Percentiles rank a stretch among this genome's conserved stretches.
Conservation (phyloP, 1,284 basidiomycete species). For the Pseudozyma tsukubaensis region DNA sequence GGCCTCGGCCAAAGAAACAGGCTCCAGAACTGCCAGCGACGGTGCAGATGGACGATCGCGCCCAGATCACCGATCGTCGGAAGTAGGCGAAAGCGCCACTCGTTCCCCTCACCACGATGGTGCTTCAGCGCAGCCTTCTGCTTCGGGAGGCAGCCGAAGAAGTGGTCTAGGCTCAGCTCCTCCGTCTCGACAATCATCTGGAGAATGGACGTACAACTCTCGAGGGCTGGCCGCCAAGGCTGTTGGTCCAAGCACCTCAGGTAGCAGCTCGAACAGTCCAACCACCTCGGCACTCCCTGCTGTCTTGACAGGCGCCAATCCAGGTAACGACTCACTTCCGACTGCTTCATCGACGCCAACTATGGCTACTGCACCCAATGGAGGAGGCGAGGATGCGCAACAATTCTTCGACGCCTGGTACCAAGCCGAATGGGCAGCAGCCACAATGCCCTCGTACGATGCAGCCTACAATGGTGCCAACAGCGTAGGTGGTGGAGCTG, state of each 20-base stretch:
- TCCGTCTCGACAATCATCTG: constrained; percentile 29
- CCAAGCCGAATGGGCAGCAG: constrained; percentile 52
- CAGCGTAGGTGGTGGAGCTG: constrained; percentile 32
- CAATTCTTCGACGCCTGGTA: constrained; percentile 55
- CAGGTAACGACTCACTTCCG: constrained; percentile 14
- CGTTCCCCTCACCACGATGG: constrained; percentile 15
- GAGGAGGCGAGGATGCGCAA: constrained; percentile 50
- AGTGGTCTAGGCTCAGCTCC: constrained; percentile 11
- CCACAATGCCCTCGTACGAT: constrained; percentile 50
- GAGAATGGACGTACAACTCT: constrained; percentile 35
- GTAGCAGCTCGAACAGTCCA: constrained; percentile 36
- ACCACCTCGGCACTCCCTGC: constrained; percentile 32
- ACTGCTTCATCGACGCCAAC: constrained; percentile 37
- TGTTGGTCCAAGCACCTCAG: constrained; percentile 24
- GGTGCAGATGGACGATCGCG: constrained; percentile 1
- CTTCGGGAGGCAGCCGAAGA: constrained; percentile 5
- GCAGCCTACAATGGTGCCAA: constrained; percentile 39
- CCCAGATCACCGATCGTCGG: background rate
- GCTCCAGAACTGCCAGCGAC: background rate
- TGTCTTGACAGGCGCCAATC: constrained; percentile 3
- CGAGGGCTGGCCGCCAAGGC: constrained; percentile 14
- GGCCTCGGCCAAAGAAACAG: constrained; percentile 1
- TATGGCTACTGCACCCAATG: constrained; percentile 19
- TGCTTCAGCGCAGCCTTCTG: background rate
- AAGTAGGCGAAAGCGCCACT: background rate